Percentiles rank a stretch among this genome's conserved stretches.
These are phyloP conservation scores for Thelephora terrestris DNA, from an alignment of 1,284 basidiomycete genomes.

Conservation along the genomic window DNA sequence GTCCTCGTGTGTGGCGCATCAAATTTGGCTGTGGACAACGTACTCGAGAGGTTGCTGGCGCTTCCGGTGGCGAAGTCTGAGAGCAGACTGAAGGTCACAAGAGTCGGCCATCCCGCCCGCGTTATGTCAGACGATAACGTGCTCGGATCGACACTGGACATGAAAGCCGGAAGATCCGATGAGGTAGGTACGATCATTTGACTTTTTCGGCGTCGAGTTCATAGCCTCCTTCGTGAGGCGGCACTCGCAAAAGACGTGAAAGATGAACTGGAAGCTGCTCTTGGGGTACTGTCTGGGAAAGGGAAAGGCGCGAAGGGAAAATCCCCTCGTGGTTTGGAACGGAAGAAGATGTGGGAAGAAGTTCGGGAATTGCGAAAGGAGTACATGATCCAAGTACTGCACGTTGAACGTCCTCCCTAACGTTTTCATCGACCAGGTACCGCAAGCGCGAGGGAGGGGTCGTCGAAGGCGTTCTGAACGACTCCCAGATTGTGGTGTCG, in stretches of 20 bases:
- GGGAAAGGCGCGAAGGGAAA: conserved; percentile 72
- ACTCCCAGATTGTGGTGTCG: conserved; percentile 79
- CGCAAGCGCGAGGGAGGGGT: conserved; percentile 81
- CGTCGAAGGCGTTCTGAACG: conserved; percentile 66
- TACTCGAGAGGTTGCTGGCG: conserved; percentile 71
- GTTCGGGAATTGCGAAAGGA: conserved; percentile 87
- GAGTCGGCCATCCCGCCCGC: conserved; percentile 89
- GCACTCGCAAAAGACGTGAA: conserved; percentile 80
- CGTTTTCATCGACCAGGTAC: conserved; percentile 41
- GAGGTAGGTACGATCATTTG: conserved; percentile 30
- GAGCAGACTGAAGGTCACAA: conserved; percentile 52
- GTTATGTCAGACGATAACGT: conserved; percentile 69
- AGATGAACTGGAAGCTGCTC: conserved; percentile 63
- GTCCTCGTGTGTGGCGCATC: conserved; percentile 86
- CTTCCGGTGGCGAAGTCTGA: conserved; percentile 38
- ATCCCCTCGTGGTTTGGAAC: conserved; percentile 60
- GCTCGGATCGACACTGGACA: conserved; percentile 78
- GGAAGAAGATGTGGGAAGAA: conserved; percentile 87
- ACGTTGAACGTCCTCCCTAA: neutral
- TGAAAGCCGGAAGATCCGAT: conserved; percentile 72
- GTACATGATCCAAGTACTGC: conserved; percentile 32
- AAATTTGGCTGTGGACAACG: conserved; percentile 88
- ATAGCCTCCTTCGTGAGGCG: conserved; percentile 27
- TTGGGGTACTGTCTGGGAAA: conserved; percentile 63
- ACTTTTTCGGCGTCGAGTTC: neutral